Conservation (phyloP, 352 stramenopile species). For the Phytophthora multivora region DNA sequence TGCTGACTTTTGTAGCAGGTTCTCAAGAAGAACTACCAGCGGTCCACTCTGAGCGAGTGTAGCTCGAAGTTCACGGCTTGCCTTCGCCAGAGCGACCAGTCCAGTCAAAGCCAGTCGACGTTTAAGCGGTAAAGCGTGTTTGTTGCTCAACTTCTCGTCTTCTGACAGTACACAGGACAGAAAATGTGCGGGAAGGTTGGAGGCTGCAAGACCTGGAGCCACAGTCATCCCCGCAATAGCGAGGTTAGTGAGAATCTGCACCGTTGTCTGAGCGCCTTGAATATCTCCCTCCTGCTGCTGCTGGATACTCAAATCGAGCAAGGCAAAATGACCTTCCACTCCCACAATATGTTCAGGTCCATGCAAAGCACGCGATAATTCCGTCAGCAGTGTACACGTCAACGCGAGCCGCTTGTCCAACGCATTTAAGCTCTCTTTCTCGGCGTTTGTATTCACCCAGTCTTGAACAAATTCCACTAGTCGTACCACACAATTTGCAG, state of each 20-base stretch:
- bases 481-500: conserved; percentile 43
- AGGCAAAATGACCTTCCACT: conserved; percentile 34
- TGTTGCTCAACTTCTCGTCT: conserved; percentile 7
- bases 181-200: conserved; percentile 58
- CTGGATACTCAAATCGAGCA: conserved; percentile 50
- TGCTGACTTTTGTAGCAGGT: conserved; percentile 3
- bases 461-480: conserved; percentile 57
- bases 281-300: conserved; percentile 31
- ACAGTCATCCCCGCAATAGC: conserved; percentile 30
- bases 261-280: conserved; percentile 31
- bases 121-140: conserved; percentile 16
- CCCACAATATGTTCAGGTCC: conserved; percentile 49
- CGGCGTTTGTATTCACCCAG: conserved; percentile 19
- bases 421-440: conserved; percentile 18
- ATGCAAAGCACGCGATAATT: conserved; percentile 40
- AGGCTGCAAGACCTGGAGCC: conserved; percentile 31
- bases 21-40: conserved; percentile 44
- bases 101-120: conserved; percentile 34
- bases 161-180: conserved; percentile 39
- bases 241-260: conserved; percentile 62
- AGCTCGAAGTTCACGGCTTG: conserved; percentile 35
- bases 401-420: conserved; percentile 47
- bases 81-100: conserved; percentile 45
- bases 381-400: conserved; percentile 48
- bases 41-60: conserved; percentile 28